These are phyloP conservation scores for Dendrobium nobile DNA, from an alignment of 106 monocot genomes.

Conservation along the genomic window DNA sequence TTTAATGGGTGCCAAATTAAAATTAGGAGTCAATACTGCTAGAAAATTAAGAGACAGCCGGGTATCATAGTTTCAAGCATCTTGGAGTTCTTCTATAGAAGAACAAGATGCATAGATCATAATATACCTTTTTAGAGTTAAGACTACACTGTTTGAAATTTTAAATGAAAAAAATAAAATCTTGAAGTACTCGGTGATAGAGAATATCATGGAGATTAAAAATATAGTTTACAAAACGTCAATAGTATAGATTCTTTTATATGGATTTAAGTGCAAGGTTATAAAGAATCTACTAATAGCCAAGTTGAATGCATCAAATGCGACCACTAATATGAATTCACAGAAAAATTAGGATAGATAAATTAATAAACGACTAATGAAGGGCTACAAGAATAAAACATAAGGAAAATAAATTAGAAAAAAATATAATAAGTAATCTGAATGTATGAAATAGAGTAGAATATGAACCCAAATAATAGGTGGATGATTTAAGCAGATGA, in stretches of 20 bases:
- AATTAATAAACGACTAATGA: not conserved
- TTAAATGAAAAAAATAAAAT: not conserved
- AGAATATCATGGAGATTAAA: not conserved
- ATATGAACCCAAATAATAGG: not conserved
- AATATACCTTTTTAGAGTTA: not conserved
- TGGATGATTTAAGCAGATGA: not conserved
- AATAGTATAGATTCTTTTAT: not conserved
- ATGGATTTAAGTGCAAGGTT: not conserved
- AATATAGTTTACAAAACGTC: not conserved
- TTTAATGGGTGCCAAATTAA: not conserved
- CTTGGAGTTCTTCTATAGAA: too few species aligned
- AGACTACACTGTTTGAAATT: not conserved
- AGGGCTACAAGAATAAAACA: not conserved
- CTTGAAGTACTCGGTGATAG: not conserved
- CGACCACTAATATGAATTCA: not conserved
- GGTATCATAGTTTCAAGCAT: not conserved
- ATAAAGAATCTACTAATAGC: not conserved
- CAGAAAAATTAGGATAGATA: not conserved
- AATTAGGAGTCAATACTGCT: not conserved
- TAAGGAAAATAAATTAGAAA: not conserved
- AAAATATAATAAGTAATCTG: not conserved
- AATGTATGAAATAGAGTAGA: not conserved
- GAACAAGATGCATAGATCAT: not conserved
- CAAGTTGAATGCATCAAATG: not conserved
- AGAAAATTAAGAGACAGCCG: not conserved